These are phyloP conservation scores for Bisporella sp. DNA, from an alignment of 2,329 filamentous ascomycete species.

Conservation along the genomic window DNA sequence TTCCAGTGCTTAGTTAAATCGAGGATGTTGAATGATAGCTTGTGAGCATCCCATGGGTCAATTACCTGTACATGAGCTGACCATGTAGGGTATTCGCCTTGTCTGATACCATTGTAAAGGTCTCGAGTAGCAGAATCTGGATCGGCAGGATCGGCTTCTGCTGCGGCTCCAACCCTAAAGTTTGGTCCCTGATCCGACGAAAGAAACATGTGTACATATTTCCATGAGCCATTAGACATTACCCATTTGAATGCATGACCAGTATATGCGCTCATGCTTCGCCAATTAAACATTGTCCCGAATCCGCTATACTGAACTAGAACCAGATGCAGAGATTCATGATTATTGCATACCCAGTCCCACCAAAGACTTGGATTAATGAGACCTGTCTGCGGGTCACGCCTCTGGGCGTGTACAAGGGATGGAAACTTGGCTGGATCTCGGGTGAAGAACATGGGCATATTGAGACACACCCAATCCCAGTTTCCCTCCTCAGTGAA, in stretches of 20 bases:
- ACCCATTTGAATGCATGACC: slow-evolving; percentile 62
- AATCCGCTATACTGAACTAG: slow-evolving; percentile 62
- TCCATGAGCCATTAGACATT: slow-evolving; percentile 58
- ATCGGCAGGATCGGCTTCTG: slow-evolving; percentile 42
- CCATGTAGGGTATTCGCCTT: slow-evolving; percentile 56
- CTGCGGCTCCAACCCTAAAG: slow-evolving; percentile 51
- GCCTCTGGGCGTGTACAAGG: slow-evolving; percentile 74
- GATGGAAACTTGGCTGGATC: slow-evolving; percentile 69
- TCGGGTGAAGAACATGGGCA: slow-evolving; percentile 69
- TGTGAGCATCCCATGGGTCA: slow-evolving; percentile 53
- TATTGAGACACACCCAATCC: slow-evolving; percentile 73
- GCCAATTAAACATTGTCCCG: slow-evolving; percentile 57
- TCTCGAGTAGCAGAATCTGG: slow-evolving; percentile 59
- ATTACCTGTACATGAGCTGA: slow-evolving; percentile 57
- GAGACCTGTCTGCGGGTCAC: slow-evolving; percentile 64
- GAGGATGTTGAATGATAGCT: slow-evolving; percentile 57
- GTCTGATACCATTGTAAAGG: slow-evolving; percentile 55
- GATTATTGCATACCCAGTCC: slow-evolving; percentile 49
- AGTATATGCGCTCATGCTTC: slow-evolving; percentile 62
- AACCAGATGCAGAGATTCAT: slow-evolving; percentile 55
- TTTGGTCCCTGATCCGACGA: slow-evolving; percentile 57
- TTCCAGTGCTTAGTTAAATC: slow-evolving; percentile 67
- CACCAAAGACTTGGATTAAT: slow-evolving; percentile 48
- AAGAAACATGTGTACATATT: slow-evolving; percentile 59
- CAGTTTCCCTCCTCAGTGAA: slow-evolving; percentile 64